Evolutionary conservation across 148 eudicot species (phyloP), one percentile per base, ranked within the genome.

Genomic region (Heliosperma pusillum): DNA sequence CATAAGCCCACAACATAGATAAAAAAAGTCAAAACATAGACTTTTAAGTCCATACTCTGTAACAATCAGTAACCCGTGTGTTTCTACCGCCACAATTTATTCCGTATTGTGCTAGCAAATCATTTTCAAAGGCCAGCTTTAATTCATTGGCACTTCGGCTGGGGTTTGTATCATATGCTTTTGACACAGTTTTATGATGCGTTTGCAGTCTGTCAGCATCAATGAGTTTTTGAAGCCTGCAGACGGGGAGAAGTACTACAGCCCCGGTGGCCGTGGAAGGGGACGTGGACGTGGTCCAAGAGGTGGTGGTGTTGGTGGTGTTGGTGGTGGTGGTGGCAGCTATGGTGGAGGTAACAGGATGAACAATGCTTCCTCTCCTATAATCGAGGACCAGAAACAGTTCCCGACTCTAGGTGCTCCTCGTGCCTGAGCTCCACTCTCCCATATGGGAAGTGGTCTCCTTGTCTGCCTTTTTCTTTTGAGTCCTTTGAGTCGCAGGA

Each of bases 141-240:
- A 13, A 16, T 50, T 50, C 5, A 16, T 3, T 47, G 53, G 15
- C 53, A 47, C 53, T 11, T 2, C 11, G 53, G 15, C 53, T 10
- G 15, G 53, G 15, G 11, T 47, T 47, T 50, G 2, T 50, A 15
- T 50, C 19, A 13, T 50, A 50, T 9, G 55, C 55, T 16, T 50
- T 60, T 74, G 17, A 60, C 75, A 5, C 29, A 21, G 15, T 13
- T 42, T 29, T 45, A 2, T 57, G 22, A 16, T 66, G n/a, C 64
- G 45, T 20, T 36, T 81, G 72, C 78, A 92, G 97, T 74, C 89
- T 33, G 85, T 89, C 66, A 94, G 96, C 89, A 94, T 94, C 24
- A 91, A 90, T 57, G 92, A 94, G 82, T 94, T 94, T 77, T 79
- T 94, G 85, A 94, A 94, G 86, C 97, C 97, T 27, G 87, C 91